Evolutionary conservation across 805 yeast genomes (phyloP).

Genomic region (Candida xyloterini): DNA sequence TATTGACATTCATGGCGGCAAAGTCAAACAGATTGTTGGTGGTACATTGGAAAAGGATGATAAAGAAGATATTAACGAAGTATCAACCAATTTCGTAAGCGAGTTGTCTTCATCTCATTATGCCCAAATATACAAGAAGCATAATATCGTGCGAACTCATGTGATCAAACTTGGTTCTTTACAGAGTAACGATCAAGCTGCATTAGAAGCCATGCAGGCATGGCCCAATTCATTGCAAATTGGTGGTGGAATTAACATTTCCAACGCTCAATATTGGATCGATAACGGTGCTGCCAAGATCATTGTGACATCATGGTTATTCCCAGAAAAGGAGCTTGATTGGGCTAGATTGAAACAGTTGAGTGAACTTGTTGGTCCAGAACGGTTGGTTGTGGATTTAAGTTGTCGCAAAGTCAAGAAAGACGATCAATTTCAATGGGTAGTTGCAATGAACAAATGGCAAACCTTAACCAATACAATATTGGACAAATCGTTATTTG

Average conservation of each 20-base stretch:
- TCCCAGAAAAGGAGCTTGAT: conserved; percentile 58
- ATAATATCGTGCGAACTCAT: conserved; percentile 74
- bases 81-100: conserved; percentile 77
- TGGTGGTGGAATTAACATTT: conserved; percentile 86
- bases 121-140: conserved; percentile 61
- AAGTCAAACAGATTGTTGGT: conserved; percentile 96
- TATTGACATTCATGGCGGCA: conserved; percentile 91
- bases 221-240: conserved; percentile 80
- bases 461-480: conserved; percentile 75
- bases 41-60: conserved; percentile 71
- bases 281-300: conserved; percentile 78
- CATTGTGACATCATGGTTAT: conserved; percentile 89
- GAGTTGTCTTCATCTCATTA: conserved; percentile 70
- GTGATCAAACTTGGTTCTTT: conserved; percentile 86
- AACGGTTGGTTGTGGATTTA: conserved; percentile 77
- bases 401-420: conserved; percentile 60
- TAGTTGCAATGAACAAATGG: conserved; percentile 98
- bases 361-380: conserved; percentile 56
- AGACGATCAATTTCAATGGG: conserved; percentile 53
- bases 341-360: conserved; percentile 51
- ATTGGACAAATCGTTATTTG: conserved; percentile 53
- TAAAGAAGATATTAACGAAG: conserved; percentile 37
- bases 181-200: conserved; percentile 77
- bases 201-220: conserved; percentile 63
- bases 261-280: conserved; percentile 78